Evolutionary conservation across 1,284 basidiomycete genomes (phyloP).

Genomic region (Ganoderma lingzhi): DNA sequence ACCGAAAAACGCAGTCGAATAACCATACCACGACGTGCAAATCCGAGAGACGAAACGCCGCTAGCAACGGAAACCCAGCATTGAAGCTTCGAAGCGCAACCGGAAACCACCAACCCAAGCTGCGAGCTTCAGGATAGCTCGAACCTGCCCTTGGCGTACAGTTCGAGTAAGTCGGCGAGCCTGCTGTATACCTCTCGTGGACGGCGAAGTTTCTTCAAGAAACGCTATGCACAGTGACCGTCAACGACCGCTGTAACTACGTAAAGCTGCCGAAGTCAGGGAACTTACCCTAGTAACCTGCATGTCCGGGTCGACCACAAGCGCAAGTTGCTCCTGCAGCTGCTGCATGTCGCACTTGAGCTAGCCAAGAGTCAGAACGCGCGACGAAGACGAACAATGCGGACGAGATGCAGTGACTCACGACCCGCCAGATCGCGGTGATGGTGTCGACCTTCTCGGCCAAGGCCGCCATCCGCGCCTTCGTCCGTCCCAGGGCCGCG

Average conservation of each 20-base stretch:
- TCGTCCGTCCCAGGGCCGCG: background rate
- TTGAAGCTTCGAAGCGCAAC: background rate
- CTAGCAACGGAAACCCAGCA: background rate
- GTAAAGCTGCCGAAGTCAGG: background rate
- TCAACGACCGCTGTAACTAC: background rate
- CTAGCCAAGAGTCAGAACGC: background rate
- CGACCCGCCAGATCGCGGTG: background rate
- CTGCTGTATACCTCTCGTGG: constrained; percentile 14
- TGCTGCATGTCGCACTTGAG: constrained; percentile 19
- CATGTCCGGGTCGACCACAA: constrained; percentile 17
- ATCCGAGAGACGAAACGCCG: too few relatives aligned
- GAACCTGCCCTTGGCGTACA: constrained; percentile 16
- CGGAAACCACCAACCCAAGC: background rate
- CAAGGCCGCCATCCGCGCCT: background rate
- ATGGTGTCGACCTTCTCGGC: constrained; percentile 2
- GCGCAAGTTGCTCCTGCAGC: constrained; percentile 16
- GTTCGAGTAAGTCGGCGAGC: constrained; percentile 11
- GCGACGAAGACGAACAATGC: background rate
- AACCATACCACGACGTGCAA: too few relatives aligned
- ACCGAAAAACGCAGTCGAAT: too few relatives aligned
- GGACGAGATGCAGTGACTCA: background rate
- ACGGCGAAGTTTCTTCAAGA: constrained; percentile 17
- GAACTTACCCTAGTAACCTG: constrained; percentile 2
- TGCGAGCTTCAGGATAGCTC: background rate
- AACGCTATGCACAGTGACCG: constrained; percentile 1